Evolutionary conservation across 106 monocot species (phyloP), one percentile per base, ranked within the genome.

Genomic region (Dendrobium nobile): DNA sequence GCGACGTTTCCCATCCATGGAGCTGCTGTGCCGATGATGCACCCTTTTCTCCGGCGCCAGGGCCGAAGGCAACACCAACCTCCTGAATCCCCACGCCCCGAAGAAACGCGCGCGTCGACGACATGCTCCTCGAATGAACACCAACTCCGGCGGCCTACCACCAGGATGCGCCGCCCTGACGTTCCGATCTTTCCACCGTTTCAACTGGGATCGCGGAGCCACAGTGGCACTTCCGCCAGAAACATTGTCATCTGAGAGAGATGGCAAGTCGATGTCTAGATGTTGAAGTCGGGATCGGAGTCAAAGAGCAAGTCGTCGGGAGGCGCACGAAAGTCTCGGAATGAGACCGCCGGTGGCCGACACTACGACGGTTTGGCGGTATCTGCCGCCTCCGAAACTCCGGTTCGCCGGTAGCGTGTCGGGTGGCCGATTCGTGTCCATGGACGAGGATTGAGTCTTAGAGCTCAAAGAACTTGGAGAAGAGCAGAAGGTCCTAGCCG

Each of bases 51-150:
- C 76, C 26, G 48, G 26, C 19, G 73, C 67, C 9, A 68, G n/a
- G 73, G 4, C 61, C 75, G n/a, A 75, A 43, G 17, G 64, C 43
- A 31, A 26, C 20, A 26, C 68, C 67, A 42, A 48, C 51, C 48
- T 56, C 82, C 59, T 86, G 84, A 16, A 93, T 82, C 70, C 61
- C 87, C 47, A 91, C 16, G 81, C 84, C 47, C 94, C 97, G 80
- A 91, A 92, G 84, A n/a, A 94, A 92, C 45, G 90, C 97, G n/a
- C 11, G 92, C 88, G 59, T 97, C 97, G 26, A 94, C 79, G 96
- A 96, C 28, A 93, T 78, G 82, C 96, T 96, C 92, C 96, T 84
- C 42, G 42, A 42, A 26, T 76, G 76, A 58, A 77, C 79, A 61
- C 67, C 68, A 22, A 77, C 78, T 10, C 77, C 73, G 9, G 15